Evolutionary conservation across 1,284 basidiomycete genomes (phyloP).

Genomic region (Hemileia vastatrix): DNA sequence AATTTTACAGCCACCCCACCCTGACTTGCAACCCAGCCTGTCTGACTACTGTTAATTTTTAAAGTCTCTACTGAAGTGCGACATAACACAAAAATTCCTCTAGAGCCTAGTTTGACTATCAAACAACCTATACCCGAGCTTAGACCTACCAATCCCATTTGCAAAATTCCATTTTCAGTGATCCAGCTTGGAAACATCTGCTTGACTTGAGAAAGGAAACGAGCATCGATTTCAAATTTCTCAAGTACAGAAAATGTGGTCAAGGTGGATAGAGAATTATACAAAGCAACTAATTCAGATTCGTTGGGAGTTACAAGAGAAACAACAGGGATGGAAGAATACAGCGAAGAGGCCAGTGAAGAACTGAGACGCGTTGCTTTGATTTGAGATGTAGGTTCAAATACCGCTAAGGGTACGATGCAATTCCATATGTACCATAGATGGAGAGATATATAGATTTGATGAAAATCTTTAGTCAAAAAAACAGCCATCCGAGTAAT

Average conservation of each 20-base stretch:
- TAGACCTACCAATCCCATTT: slow-evolving; percentile 7
- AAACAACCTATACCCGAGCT: background rate
- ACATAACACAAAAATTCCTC: slow-evolving; percentile 5
- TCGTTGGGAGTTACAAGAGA: slow-evolving; percentile 13
- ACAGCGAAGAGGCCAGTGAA: slow-evolving; percentile 47
- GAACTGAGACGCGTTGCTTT: slow-evolving; percentile 66
- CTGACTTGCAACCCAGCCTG: background rate
- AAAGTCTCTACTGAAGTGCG: background rate
- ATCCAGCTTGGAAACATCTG: slow-evolving; percentile 1
- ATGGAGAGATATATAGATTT: background rate
- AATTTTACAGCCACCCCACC: background rate
- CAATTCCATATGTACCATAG: slow-evolving; percentile 8
- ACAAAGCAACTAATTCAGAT: slow-evolving; percentile 4
- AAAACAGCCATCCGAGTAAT: background rate
- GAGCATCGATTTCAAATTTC: background rate
- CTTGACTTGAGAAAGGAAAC: background rate
- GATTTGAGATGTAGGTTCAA: slow-evolving; percentile 71
- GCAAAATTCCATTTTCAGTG: background rate
- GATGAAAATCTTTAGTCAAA: background rate
- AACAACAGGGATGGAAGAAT: background rate
- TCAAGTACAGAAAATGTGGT: background rate
- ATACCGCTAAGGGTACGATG: slow-evolving; percentile 42
- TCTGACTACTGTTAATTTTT: background rate
- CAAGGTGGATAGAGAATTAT: slow-evolving; percentile 3
- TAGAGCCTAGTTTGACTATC: slow-evolving; percentile 4